Evolutionary conservation across 2,329 filamentous ascomycete species (phyloP).

Genomic region (Clonostachys rosea): DNA sequence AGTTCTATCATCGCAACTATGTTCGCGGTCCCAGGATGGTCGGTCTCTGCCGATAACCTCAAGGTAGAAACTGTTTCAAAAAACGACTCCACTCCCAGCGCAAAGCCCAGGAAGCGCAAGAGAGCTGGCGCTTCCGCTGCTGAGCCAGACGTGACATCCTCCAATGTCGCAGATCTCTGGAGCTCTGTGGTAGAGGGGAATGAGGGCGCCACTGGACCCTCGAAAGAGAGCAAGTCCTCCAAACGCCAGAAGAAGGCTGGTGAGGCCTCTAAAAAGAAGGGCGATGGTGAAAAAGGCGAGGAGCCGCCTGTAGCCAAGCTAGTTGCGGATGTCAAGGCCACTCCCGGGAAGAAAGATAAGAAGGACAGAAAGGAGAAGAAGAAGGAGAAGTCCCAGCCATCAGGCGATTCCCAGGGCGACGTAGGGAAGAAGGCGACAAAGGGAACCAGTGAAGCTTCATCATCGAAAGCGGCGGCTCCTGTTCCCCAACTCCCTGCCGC

Average conservation of each 20-base stretch:
- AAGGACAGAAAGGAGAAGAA: constrained; percentile 20
- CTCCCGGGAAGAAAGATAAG: constrained; percentile 11
- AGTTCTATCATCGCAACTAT: constrained; percentile 35
- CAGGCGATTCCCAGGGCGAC: constrained; percentile 19
- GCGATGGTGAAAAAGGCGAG: constrained; percentile 4
- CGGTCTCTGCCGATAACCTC: constrained; percentile 66
- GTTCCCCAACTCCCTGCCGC: constrained; percentile 22
- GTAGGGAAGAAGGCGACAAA: constrained; percentile 6
- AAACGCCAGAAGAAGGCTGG: constrained; percentile 23
- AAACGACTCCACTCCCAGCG: constrained; percentile 20
- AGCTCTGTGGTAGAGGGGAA: constrained; percentile 74
- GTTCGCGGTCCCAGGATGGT: constrained; percentile 95
- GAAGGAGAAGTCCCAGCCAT: constrained; percentile 21
- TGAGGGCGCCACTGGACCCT: constrained; percentile 10
- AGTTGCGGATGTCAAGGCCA: not conserved
- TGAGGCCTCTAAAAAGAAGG: constrained; percentile 2
- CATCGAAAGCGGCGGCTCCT: constrained; percentile 12
- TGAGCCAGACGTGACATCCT: constrained; percentile 48
- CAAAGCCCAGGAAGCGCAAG: constrained; percentile 58
- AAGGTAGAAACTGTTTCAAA: constrained; percentile 55
- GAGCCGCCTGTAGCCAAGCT: constrained; percentile 7
- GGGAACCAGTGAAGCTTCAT: constrained; percentile 8
- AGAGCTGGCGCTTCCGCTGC: constrained; percentile 11
- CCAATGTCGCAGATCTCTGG: constrained; percentile 75
- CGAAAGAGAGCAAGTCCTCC: constrained; percentile 18